These are phyloP conservation scores for Bonia amplexicaulis DNA, from an alignment of 176 grass and related monocot species.

Conservation along the genomic window DNA sequence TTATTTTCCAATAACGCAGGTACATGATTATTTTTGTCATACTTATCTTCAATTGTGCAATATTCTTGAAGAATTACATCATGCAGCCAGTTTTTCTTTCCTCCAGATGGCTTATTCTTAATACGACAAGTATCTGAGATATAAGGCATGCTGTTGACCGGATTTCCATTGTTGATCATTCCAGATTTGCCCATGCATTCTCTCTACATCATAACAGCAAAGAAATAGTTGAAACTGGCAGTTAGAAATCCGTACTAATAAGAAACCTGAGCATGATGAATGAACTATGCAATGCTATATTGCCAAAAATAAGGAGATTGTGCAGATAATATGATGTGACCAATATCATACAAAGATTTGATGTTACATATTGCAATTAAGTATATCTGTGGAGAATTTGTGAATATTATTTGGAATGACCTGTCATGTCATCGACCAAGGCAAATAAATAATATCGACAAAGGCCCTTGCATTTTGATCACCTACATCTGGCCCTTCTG, in stretches of 20 bases:
- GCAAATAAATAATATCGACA: neutral
- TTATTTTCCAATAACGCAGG: constrained; percentile 12
- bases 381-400: neutral
- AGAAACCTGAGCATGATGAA: neutral
- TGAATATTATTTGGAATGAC: neutral
- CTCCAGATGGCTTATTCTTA: constrained; percentile 3
- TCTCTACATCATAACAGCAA: constrained; percentile 7
- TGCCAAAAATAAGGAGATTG: neutral
- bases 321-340: neutral
- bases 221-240: constrained; percentile 1
- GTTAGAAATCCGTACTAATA: neutral
- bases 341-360: neutral
- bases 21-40: neutral
- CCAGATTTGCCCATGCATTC: constrained; percentile 35
- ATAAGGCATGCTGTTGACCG: neutral
- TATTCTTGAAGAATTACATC: constrained; percentile 16
- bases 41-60: constrained; percentile 17
- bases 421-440: neutral
- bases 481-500: neutral
- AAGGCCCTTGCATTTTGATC: neutral
- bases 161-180: neutral
- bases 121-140: neutral
- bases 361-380: neutral
- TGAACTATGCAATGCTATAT: neutral
- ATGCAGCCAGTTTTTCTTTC: constrained; percentile 8